Conservation (phyloP, 2,329 filamentous ascomycete species). For the Talaromyces funiculosus region DNA sequence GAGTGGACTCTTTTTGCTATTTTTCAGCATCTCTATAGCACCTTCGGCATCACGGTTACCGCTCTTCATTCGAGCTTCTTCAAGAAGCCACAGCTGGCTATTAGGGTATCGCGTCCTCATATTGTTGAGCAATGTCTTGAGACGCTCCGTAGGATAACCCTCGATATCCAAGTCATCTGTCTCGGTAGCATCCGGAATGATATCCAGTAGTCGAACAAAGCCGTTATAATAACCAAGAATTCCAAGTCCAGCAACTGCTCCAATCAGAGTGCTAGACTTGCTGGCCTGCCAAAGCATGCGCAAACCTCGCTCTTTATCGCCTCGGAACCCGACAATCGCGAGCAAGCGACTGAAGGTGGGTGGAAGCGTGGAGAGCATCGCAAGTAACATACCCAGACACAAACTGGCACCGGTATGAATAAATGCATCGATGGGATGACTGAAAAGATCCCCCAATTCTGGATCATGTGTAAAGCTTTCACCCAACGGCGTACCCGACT, state of each 20-base stretch:
- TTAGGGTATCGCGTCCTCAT: constrained; percentile 77
- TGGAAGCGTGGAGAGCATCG: constrained; percentile 88
- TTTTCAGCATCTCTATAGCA: constrained; percentile 61
- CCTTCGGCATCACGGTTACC: constrained; percentile 60
- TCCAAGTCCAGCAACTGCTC: constrained; percentile 78
- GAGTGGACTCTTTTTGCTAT: constrained; percentile 62
- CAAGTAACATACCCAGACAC: constrained; percentile 78
- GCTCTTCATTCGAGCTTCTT: constrained; percentile 73
- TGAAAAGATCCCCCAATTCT: constrained; percentile 57
- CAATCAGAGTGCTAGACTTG: constrained; percentile 80
- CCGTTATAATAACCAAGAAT: constrained; percentile 85
- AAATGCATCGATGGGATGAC: constrained; percentile 75
- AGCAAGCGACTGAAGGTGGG: constrained; percentile 83
- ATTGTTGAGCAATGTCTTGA: constrained; percentile 60
- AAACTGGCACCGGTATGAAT: constrained; percentile 84
- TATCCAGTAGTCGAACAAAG: constrained; percentile 79
- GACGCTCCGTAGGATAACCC: constrained; percentile 66
- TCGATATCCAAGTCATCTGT: constrained; percentile 53
- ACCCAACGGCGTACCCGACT: constrained; percentile 19
- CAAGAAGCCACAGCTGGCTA: constrained; percentile 78
- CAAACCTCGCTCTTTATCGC: constrained; percentile 76
- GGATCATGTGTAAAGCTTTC: constrained; percentile 44
- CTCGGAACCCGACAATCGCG: constrained; percentile 83
- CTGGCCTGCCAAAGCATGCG: constrained; percentile 87
- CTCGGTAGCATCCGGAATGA: constrained; percentile 55